These are phyloP conservation scores for Neurospora sp. DNA, from an alignment of 495 filamentous ascomycete species.

Conservation along the genomic window DNA sequence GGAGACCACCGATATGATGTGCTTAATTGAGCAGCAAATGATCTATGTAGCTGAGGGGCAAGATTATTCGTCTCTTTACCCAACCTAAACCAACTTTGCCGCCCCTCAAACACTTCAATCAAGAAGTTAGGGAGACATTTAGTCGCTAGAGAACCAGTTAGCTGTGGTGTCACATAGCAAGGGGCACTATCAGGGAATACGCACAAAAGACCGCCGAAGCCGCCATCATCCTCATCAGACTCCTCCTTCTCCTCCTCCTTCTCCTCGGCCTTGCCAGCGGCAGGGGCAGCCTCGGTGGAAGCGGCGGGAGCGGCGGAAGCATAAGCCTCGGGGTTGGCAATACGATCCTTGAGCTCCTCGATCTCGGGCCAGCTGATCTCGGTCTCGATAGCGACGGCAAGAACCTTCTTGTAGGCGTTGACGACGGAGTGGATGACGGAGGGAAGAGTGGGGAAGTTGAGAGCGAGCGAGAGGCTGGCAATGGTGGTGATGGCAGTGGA, in stretches of 20 bases:
- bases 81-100: slow-evolving; percentile 29
- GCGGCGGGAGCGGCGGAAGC: slow-evolving; percentile 67
- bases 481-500: slow-evolving; percentile 74
- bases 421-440: slow-evolving; percentile 89
- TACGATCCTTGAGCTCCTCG: slow-evolving; percentile 94
- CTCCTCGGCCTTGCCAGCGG: slow-evolving; percentile 47
- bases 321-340: slow-evolving; percentile 95
- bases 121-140: slow-evolving; percentile 20
- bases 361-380: slow-evolving; percentile 95
- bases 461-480: slow-evolving; percentile 77
- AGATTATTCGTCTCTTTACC: slow-evolving; percentile 25
- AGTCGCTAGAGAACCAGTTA: slow-evolving; percentile 31
- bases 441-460: slow-evolving; percentile 93
- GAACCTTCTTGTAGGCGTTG: slow-evolving; percentile 95
- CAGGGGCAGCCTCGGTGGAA: slow-evolving; percentile 41
- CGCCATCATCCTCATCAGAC: slow-evolving; percentile 44
- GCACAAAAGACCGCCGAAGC: slow-evolving; percentile 65
- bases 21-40: slow-evolving; percentile 35
- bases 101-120: slow-evolving; percentile 22
- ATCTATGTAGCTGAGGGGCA: slow-evolving; percentile 34
- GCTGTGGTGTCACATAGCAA: background rate
- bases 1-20: slow-evolving; percentile 19
- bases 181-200: slow-evolving; percentile 16
- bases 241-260: slow-evolving; percentile 53
- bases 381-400: slow-evolving; percentile 82